These are phyloP conservation scores for Vitis amurensis DNA, from an alignment of 164 flowering plant genomes.

Conservation along the genomic window DNA sequence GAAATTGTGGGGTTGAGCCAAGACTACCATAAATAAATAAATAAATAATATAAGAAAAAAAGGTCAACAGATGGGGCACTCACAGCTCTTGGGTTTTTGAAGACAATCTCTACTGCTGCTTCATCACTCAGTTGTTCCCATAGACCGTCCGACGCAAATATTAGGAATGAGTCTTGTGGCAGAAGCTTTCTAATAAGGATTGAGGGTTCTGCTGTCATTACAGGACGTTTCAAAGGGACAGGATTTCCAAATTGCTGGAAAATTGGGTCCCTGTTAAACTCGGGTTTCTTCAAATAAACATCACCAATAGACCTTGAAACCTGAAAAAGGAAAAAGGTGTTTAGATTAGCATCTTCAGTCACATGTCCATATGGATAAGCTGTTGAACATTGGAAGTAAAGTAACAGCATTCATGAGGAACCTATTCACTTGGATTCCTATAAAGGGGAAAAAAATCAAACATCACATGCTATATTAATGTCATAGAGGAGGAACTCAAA, in stretches of 20 bases:
- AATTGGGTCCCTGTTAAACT: constrained; percentile 43
- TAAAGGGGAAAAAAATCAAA: background rate
- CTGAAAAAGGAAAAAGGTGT: constrained; percentile 23
- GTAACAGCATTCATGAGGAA: constrained; percentile 3
- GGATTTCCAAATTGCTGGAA: constrained; percentile 45
- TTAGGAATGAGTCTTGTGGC: constrained; percentile 48
- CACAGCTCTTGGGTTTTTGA: constrained; percentile 59
- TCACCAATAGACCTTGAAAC: constrained; percentile 73
- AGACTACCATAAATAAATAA: background rate
- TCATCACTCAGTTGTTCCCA: constrained; percentile 65
- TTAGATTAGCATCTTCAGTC: background rate
- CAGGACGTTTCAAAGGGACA: constrained; percentile 42
- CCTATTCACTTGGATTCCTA: background rate
- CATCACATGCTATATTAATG: background rate
- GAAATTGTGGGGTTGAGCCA: background rate
- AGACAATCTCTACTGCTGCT: constrained; percentile 55
- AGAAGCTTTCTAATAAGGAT: constrained; percentile 38
- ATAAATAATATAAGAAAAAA: background rate
- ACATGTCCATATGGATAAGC: background rate
- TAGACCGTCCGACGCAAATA: constrained; percentile 63
- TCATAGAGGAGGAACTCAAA: background rate
- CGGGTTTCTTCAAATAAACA: constrained; percentile 59
- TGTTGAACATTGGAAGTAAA: background rate
- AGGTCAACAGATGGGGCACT: constrained; percentile 20
- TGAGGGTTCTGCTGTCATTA: constrained; percentile 62